Evolutionary conservation across 2,329 filamentous ascomycete genomes (phyloP), one percentile per base, ranked within the genome.

Genomic region (Sporothrix curviconia): DNA sequence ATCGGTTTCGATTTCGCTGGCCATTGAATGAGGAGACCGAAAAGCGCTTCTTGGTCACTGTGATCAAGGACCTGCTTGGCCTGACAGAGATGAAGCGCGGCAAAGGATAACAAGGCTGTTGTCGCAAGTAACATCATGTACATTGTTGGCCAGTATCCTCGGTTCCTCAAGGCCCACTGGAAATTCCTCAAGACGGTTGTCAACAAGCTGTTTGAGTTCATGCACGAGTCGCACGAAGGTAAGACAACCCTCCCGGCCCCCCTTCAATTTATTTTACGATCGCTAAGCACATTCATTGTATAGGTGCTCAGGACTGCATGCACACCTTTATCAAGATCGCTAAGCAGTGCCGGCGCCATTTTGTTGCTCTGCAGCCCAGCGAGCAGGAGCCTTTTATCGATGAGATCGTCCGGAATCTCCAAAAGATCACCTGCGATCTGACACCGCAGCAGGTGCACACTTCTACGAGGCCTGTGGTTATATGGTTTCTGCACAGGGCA

Each of bases 41-140:
- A 74, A 99, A 99, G 78, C 84, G 94, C 11, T 99, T 99, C 78
- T 77, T 99, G 42, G 94, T 99, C 51, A 99, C 94, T 0, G 95
- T 99, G 56, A 99, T 99, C 67, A 99, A 99, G 76, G 94, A 99
- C 68, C 83, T 99, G 7, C 84, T 99, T 28, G 95, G 94, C 1
- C 78, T 99, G 57, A 99, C 94, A 0, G 94, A 99, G 72, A 96
- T 96, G 92, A 99, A 99, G 78, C 89, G 95, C 55, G 94, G 94
- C 62, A 99, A n/a, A 99, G 69, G 94, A 99, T 77, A 99, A 99
- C 81, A 99, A 99, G 72, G 94, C 94, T 12, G 94, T 99, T 9
- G 94, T 99, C 40, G 94, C 94, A 62, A 96, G 90, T 75, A 99
- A 99, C 76, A 99, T 99, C 68, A 99, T 99, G 94, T 99, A 99